Evolutionary conservation across 2,329 filamentous ascomycete species (phyloP).

Genomic region (Xylaria hypoxylon): DNA sequence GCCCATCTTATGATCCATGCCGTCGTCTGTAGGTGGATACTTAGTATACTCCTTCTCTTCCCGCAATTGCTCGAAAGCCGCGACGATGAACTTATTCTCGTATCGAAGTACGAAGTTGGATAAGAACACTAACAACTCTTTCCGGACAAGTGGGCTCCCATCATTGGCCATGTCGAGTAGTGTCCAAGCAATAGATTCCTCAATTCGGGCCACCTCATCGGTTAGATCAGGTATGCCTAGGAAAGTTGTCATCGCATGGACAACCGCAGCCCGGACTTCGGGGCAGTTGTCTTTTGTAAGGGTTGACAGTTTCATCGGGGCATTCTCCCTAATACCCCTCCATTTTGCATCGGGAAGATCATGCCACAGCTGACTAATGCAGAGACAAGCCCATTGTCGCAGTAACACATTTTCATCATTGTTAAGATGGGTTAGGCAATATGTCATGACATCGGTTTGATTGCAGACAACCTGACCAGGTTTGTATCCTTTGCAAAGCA

Average conservation of each 20-base stretch:
- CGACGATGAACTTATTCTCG: slow-evolving; percentile 90
- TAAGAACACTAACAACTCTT: slow-evolving; percentile 92
- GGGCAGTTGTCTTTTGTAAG: slow-evolving; percentile 87
- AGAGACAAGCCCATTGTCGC: slow-evolving; percentile 95
- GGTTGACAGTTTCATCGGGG: slow-evolving; percentile 82
- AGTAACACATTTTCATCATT: slow-evolving; percentile 90
- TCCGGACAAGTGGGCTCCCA: slow-evolving; percentile 92
- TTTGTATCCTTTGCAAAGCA: slow-evolving; percentile 95
- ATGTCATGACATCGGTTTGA: slow-evolving; percentile 88
- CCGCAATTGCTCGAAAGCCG: slow-evolving; percentile 88
- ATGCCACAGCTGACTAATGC: slow-evolving; percentile 93
- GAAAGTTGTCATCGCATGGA: slow-evolving; percentile 94
- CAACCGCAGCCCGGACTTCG: slow-evolving; percentile 92
- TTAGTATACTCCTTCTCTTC: slow-evolving; percentile 81
- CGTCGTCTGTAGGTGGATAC: slow-evolving; percentile 66
- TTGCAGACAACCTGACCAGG: slow-evolving; percentile 93
- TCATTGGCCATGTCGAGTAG: slow-evolving; percentile 93
- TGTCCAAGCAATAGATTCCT: slow-evolving; percentile 90
- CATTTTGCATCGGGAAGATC: slow-evolving; percentile 94
- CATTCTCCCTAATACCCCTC: slow-evolving; percentile 90
- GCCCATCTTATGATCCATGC: slow-evolving; percentile 70
- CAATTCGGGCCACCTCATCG: slow-evolving; percentile 88
- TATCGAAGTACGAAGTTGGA: slow-evolving; percentile 92
- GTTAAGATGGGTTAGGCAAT: slow-evolving; percentile 83
- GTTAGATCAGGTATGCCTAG: slow-evolving; percentile 93